These are phyloP conservation scores for Cladobotryum mycophilum DNA, from an alignment of 2,329 filamentous ascomycete species.

Conservation along the genomic window DNA sequence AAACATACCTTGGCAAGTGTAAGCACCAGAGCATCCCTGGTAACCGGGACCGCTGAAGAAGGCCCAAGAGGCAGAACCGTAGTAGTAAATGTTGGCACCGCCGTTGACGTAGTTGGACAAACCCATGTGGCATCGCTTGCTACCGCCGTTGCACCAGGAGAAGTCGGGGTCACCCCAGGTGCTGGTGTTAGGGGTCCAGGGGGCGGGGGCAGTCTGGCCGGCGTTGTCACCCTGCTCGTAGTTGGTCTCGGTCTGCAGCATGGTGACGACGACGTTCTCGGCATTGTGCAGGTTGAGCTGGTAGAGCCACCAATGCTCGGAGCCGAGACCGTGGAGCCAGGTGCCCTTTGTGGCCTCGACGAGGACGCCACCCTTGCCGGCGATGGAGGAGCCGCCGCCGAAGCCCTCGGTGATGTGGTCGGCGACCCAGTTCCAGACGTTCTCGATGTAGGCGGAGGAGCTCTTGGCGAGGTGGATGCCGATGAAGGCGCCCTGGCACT, in stretches of 20 bases:
- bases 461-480: constrained; percentile 41
- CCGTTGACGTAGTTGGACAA: constrained; percentile 35
- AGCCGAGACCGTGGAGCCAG: constrained; percentile 42
- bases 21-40: constrained; percentile 25
- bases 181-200: constrained; percentile 30
- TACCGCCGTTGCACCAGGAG: constrained; percentile 28
- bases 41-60: constrained; percentile 37
- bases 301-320: constrained; percentile 53
- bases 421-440: constrained; percentile 34
- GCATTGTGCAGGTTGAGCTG: constrained; percentile 48
- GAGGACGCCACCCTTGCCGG: constrained; percentile 42
- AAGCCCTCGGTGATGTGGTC: constrained; percentile 46
- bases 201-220: constrained; percentile 28
- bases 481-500: constrained; percentile 42
- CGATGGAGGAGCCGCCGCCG: constrained; percentile 39
- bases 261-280: constrained; percentile 42
- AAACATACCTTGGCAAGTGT: constrained; percentile 28
- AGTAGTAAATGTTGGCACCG: constrained; percentile 34
- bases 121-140: constrained; percentile 36
- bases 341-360: constrained; percentile 43
- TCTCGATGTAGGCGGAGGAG: constrained; percentile 18
- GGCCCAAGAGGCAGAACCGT: constrained; percentile 37
- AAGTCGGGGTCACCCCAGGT: constrained; percentile 39
- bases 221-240: constrained; percentile 29
- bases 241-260: constrained; percentile 51